Evolutionary conservation across 148 eudicot species (phyloP).

Genomic region (Chenopodium suecicum): DNA sequence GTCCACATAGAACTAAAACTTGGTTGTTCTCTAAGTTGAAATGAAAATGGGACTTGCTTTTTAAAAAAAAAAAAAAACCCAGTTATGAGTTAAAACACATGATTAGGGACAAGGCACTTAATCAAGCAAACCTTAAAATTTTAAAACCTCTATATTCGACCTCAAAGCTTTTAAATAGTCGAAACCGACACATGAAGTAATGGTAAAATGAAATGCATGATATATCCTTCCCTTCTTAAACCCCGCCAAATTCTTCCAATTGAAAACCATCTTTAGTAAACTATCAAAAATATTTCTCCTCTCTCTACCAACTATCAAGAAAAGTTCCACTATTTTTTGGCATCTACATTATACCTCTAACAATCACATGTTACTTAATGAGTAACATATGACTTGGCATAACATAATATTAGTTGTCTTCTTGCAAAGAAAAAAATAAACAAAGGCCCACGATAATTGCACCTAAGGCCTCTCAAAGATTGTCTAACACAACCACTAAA

Average conservation of each 20-base stretch:
- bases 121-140: not conserved
- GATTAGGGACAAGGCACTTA: not conserved
- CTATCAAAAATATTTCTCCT: not conserved
- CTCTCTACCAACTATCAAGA: not conserved
- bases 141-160: not conserved
- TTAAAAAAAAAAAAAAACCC: too few relatives aligned
- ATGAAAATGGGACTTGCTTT: not conserved
- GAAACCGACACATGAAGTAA: not conserved
- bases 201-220: not conserved
- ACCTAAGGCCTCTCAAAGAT: too few relatives aligned
- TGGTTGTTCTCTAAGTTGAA: not conserved
- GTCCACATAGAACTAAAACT: not conserved
- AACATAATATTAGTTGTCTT: too few relatives aligned
- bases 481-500: too few relatives aligned
- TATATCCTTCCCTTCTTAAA: not conserved
- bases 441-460: too few relatives aligned
- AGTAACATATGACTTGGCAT: too few relatives aligned
- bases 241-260: not conserved
- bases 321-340: not conserved
- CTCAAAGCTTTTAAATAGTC: not conserved
- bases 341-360: not conserved
- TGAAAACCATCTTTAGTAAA: not conserved
- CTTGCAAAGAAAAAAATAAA: too few relatives aligned
- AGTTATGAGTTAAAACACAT: not conserved
- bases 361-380: too few relatives aligned